Percentiles rank a stretch among this genome's conserved stretches.
phyloP scores from a whole-genome alignment of 2,329 filamentous ascomycete genomes.

The Sphaerostilbella broomeana region DNA sequence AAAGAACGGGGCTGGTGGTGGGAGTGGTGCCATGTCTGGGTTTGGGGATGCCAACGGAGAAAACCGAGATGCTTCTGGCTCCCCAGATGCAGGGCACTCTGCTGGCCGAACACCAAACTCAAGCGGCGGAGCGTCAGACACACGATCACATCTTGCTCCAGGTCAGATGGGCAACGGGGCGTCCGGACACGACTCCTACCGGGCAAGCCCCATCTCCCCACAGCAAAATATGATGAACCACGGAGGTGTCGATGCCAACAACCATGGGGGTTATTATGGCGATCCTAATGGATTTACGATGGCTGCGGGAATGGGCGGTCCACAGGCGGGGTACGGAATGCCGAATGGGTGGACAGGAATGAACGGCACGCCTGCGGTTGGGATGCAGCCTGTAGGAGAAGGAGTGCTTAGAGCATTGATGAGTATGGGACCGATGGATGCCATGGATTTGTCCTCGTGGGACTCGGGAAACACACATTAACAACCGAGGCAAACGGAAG shows the following conservation, averaged over 20 bases:
- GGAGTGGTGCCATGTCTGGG: slow-evolving; percentile 24
- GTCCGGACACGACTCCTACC: slow-evolving; percentile 42
- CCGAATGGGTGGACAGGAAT: slow-evolving; percentile 40
- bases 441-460: slow-evolving; percentile 50
- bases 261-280: slow-evolving; percentile 35
- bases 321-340: slow-evolving; percentile 33
- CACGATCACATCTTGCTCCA: slow-evolving; percentile 21
- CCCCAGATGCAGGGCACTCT: slow-evolving; percentile 44
- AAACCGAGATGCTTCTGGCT: slow-evolving; percentile 41
- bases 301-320: slow-evolving; percentile 17
- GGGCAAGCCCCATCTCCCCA: slow-evolving; percentile 44
- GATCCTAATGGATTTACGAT: slow-evolving; percentile 33
- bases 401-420: slow-evolving; percentile 52
- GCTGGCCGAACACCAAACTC: slow-evolving; percentile 56
- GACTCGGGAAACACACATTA: slow-evolving; percentile 29
- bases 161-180: slow-evolving; percentile 26
- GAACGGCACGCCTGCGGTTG: slow-evolving; percentile 32
- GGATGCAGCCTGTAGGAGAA: slow-evolving; percentile 50
- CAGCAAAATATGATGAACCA: slow-evolving; percentile 35
- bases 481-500: no score
- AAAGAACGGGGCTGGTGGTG: slow-evolving; percentile 23
- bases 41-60: slow-evolving; percentile 41
- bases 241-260: slow-evolving; percentile 30
- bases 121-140: slow-evolving; percentile 32
- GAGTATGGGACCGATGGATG: slow-evolving; percentile 54